Conservation (phyloP, 2,329 filamentous ascomycete species). For the Fusarium pseudograminearum region DNA sequence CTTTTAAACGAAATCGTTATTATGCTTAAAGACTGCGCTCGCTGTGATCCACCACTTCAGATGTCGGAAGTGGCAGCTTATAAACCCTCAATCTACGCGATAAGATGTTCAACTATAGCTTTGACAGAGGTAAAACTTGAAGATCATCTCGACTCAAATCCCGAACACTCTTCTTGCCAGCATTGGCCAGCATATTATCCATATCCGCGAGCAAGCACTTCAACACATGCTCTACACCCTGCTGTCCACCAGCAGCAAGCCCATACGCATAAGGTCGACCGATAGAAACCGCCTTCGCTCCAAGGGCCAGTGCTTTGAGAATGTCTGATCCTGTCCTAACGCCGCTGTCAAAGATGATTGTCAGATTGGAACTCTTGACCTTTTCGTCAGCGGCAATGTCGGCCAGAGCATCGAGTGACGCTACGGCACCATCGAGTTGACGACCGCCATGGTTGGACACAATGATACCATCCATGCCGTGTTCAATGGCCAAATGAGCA, state of each 20-base stretch:
- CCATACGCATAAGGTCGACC: slow-evolving; percentile 57
- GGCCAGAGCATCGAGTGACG: slow-evolving; percentile 66
- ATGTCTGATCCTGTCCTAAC: slow-evolving; percentile 56
- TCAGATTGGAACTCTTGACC: slow-evolving; percentile 52
- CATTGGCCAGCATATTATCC: slow-evolving; percentile 67
- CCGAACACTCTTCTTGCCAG: slow-evolving; percentile 60
- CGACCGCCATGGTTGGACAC: slow-evolving; percentile 59
- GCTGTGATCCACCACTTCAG: too few species aligned
- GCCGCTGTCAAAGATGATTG: slow-evolving; percentile 64
- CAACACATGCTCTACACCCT: slow-evolving; percentile 68
- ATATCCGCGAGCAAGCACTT: slow-evolving; percentile 56
- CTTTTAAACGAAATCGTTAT: background rate
- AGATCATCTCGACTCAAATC: slow-evolving; percentile 38
- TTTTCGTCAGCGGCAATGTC: slow-evolving; percentile 67
- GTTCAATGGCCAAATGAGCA: slow-evolving; percentile 53
- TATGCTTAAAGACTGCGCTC: background rate
- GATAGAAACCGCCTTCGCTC: slow-evolving; percentile 57
- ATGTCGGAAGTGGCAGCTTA: background rate
- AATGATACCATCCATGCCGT: slow-evolving; percentile 56
- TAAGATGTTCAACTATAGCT: background rate
- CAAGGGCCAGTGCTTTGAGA: slow-evolving; percentile 56
- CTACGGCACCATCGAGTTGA: slow-evolving; percentile 55
- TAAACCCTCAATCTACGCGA: background rate
- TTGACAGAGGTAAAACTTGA: slow-evolving; percentile 19
- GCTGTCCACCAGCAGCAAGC: slow-evolving; percentile 52